Conservation (phyloP, 345 rosid genomes). For the Citrus cavaleriei region DNA sequence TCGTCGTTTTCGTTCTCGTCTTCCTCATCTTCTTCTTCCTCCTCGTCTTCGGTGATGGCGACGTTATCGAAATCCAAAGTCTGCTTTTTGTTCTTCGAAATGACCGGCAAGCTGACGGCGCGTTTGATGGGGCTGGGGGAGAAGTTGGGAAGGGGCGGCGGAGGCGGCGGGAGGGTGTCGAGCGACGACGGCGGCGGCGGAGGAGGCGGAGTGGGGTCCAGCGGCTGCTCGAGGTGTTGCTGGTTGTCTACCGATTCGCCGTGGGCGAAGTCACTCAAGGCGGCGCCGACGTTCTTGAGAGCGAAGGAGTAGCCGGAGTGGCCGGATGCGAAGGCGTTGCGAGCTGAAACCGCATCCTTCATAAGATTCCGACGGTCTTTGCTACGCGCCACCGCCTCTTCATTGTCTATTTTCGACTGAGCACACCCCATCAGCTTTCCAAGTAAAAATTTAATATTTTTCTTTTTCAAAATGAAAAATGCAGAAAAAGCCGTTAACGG, state of each 20-base stretch:
- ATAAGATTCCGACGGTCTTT: slow-evolving; percentile 69
- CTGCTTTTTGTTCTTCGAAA: slow-evolving; percentile 28
- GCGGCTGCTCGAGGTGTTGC: slow-evolving; percentile 28
- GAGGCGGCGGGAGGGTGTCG: slow-evolving; percentile 66
- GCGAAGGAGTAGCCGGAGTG: slow-evolving; percentile 73
- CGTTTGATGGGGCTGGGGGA: slow-evolving; percentile 82
- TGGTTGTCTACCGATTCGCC: slow-evolving; percentile 58
- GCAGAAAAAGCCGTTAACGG: no score
- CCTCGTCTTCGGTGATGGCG: slow-evolving; percentile 44
- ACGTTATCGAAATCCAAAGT: slow-evolving; percentile 28
- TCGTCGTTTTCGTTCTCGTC: slow-evolving; percentile 45
- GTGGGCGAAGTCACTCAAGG: slow-evolving; percentile 81
- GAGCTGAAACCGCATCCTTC: slow-evolving; percentile 81
- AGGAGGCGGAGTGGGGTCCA: slow-evolving; percentile 36
- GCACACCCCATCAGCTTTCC: slow-evolving; percentile 69
- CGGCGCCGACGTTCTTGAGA: slow-evolving; percentile 84
- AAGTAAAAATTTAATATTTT: background rate
- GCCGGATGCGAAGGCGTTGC: slow-evolving; percentile 80
- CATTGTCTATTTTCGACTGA: slow-evolving; percentile 84
- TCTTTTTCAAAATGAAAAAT: background rate
- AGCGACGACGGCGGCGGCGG: slow-evolving; percentile 52
- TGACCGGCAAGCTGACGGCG: slow-evolving; percentile 61
- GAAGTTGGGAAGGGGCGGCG: slow-evolving; percentile 76
- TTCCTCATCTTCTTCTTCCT: slow-evolving; percentile 47
- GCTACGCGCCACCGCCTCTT: slow-evolving; percentile 81